Evolutionary conservation across 805 yeast species (phyloP).

Genomic region (Debaryomyces hansenii): DNA sequence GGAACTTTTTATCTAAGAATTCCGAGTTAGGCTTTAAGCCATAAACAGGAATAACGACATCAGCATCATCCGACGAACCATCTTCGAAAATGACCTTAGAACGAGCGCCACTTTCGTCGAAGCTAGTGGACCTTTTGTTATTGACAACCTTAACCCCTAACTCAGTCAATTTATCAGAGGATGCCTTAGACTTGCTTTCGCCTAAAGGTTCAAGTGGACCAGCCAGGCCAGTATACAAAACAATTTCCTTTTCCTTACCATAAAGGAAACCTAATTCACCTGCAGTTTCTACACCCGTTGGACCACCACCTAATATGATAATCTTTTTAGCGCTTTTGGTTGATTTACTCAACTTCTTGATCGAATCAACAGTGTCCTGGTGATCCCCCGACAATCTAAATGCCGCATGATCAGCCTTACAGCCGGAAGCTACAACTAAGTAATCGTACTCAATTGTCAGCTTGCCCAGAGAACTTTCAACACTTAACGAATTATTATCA

Average conservation of each 20-base stretch:
- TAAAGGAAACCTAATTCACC: constrained; percentile 32
- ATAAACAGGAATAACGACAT: constrained; percentile 28
- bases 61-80: constrained; percentile 20
- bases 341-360: constrained; percentile 13
- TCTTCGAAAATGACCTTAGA: constrained; percentile 14
- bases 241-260: constrained; percentile 18
- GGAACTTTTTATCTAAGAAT: constrained; percentile 22
- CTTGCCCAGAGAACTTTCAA: constrained; percentile 7
- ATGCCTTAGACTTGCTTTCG: constrained; percentile 10
- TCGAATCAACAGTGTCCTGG: constrained; percentile 13
- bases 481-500: constrained; percentile 16
- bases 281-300: constrained; percentile 38
- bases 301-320: constrained; percentile 42
- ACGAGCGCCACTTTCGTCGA: constrained; percentile 1
- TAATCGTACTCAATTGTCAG: constrained; percentile 23
- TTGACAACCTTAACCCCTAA: constrained; percentile 25
- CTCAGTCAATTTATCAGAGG: constrained; percentile 14
- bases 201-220: constrained; percentile 16
- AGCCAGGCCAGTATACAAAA: constrained; percentile 24
- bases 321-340: constrained; percentile 23
- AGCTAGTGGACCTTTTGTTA: constrained; percentile 8
- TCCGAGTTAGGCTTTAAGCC: constrained; percentile 31
- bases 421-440: constrained; percentile 37
- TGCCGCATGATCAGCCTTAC: constrained; percentile 17
- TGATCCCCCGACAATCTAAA: constrained; percentile 24